A percentile compares a stretch with the other conserved stretches of the same genome.
These are phyloP conservation scores for Gaeumannomyces tritici DNA, from an alignment of 2,329 filamentous ascomycete species.

Conservation along the genomic window DNA sequence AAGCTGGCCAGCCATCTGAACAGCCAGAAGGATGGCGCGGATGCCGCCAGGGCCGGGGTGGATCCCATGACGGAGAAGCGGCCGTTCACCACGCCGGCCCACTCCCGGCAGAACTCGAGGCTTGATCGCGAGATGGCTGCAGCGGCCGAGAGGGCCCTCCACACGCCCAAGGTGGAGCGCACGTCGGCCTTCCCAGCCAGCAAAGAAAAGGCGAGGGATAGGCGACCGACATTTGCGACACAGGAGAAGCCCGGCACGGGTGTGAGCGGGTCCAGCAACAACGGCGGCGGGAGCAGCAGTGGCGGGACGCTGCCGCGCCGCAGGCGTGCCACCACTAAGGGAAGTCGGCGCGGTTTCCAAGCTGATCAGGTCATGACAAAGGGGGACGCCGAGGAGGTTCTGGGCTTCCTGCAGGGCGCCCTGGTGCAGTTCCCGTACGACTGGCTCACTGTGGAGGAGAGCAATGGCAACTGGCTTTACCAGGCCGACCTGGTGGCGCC, in stretches of 20 bases:
- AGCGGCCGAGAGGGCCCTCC: slow-evolving; percentile 16
- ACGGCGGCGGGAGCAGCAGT: slow-evolving; percentile 4
- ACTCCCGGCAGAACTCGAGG: slow-evolving; percentile 10
- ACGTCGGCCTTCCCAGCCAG: not conserved
- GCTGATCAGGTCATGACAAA: slow-evolving; percentile 68
- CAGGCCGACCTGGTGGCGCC: slow-evolving; percentile 93
- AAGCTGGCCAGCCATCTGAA: slow-evolving; percentile 19
- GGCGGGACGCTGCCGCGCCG: slow-evolving; percentile 45
- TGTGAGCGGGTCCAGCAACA: slow-evolving; percentile 6
- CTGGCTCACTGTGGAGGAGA: slow-evolving; percentile 86
- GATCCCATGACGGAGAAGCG: slow-evolving; percentile 30
- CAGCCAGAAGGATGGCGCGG: not conserved
- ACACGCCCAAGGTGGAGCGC: slow-evolving; percentile 5
- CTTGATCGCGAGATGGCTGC: slow-evolving; percentile 18
- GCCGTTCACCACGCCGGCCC: slow-evolving; percentile 4
- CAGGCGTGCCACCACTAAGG: slow-evolving; percentile 60
- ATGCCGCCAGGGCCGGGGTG: not conserved
- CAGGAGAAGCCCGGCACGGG: slow-evolving; percentile 31
- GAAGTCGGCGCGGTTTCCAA: slow-evolving; percentile 53
- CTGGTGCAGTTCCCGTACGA: slow-evolving; percentile 92
- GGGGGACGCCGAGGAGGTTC: slow-evolving; percentile 70
- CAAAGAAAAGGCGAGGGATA: slow-evolving; percentile 20
- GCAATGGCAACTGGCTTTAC: slow-evolving; percentile 92
- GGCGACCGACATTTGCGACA: slow-evolving; percentile 47
- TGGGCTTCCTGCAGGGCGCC: slow-evolving; percentile 76